A percentile compares a stretch with the other conserved stretches of the same genome.
phyloP scores from a whole-genome alignment of 2,329 filamentous ascomycete species.

The Fusarium torulosum region DNA sequence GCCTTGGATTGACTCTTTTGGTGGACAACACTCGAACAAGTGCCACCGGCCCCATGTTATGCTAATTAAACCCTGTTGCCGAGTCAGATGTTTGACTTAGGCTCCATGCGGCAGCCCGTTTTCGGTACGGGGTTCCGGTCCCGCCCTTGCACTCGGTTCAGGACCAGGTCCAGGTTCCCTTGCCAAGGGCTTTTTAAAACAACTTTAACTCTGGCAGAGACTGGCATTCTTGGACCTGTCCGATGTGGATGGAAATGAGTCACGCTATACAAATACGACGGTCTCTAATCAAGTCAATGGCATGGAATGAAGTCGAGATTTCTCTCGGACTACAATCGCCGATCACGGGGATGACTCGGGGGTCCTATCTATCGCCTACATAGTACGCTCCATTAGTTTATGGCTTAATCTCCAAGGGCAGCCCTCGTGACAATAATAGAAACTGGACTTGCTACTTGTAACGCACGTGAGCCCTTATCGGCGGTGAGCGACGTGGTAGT shows the following conservation, averaged over 20 bases:
- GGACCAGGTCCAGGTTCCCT: slow-evolving; percentile 21
- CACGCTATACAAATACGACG: slow-evolving; percentile 28
- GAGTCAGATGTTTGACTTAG: slow-evolving; percentile 44
- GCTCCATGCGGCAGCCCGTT: slow-evolving; percentile 38
- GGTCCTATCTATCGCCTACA: not conserved
- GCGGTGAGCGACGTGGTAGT: slow-evolving; percentile 22
- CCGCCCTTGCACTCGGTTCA: slow-evolving; percentile 24
- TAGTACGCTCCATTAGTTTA: slow-evolving; percentile 5
- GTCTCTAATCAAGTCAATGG: slow-evolving; percentile 9
- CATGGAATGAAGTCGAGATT: slow-evolving; percentile 22
- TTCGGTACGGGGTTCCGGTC: slow-evolving; percentile 34
- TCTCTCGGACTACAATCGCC: not conserved
- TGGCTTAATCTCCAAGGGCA: slow-evolving; percentile 19
- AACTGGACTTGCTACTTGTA: slow-evolving; percentile 10
- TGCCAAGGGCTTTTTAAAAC: slow-evolving; percentile 23
- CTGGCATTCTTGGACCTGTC: slow-evolving; percentile 19
- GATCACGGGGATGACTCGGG: slow-evolving; percentile 36
- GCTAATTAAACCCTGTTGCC: slow-evolving; percentile 48
- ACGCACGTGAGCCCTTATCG: slow-evolving; percentile 25
- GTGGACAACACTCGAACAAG: slow-evolving; percentile 40
- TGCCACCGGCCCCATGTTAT: slow-evolving; percentile 33
- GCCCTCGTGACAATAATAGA: slow-evolving; percentile 29
- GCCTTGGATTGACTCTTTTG: slow-evolving; percentile 36
- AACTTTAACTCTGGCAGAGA: slow-evolving; percentile 5
- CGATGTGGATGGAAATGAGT: slow-evolving; percentile 28